Conservation (phyloP, 768 basidiomycete species). For the Lactarius vividus region DNA sequence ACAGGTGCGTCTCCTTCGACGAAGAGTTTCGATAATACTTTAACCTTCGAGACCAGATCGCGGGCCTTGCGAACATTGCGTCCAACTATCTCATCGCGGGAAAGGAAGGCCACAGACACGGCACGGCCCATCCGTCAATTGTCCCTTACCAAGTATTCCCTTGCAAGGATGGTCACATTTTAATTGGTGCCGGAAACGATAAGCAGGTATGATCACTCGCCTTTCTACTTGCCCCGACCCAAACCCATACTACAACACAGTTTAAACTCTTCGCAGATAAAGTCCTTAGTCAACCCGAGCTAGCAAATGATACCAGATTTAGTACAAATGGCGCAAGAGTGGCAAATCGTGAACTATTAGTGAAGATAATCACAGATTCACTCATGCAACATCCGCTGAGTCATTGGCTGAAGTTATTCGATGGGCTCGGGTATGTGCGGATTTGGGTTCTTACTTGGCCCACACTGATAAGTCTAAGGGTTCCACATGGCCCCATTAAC, state of each 20-base stretch:
- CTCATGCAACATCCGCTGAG: conserved; percentile 57
- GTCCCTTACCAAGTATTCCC: conserved; percentile 92
- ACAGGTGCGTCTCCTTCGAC: conserved; percentile 50
- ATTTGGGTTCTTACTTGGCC: neutral
- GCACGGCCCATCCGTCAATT: conserved; percentile 92
- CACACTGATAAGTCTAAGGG: conserved; percentile 40
- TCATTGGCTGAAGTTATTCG: conserved; percentile 74
- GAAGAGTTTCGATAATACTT: neutral
- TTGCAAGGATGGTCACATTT: conserved; percentile 83
- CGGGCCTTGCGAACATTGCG: conserved; percentile 88
- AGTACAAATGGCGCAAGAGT: conserved; percentile 75
- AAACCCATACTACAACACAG: conserved; percentile 38
- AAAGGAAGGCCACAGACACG: conserved; percentile 77
- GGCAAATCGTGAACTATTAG: conserved; percentile 64
- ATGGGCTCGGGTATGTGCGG: conserved; percentile 69
- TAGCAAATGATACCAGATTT: conserved; percentile 62
- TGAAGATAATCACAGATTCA: conserved; percentile 61
- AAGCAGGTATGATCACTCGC: conserved; percentile 55
- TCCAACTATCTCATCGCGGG: conserved; percentile 90
- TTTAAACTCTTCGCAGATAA: conserved; percentile 65
- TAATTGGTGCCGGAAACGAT: conserved; percentile 93
- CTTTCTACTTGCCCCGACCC: neutral
- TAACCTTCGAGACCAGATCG: conserved; percentile 52
- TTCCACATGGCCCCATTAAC: conserved; percentile 91
- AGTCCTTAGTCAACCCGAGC: conserved; percentile 59